phyloP scores from a whole-genome alignment of 2,329 filamentous ascomycete species.

The Aspergillus amoenus region DNA sequence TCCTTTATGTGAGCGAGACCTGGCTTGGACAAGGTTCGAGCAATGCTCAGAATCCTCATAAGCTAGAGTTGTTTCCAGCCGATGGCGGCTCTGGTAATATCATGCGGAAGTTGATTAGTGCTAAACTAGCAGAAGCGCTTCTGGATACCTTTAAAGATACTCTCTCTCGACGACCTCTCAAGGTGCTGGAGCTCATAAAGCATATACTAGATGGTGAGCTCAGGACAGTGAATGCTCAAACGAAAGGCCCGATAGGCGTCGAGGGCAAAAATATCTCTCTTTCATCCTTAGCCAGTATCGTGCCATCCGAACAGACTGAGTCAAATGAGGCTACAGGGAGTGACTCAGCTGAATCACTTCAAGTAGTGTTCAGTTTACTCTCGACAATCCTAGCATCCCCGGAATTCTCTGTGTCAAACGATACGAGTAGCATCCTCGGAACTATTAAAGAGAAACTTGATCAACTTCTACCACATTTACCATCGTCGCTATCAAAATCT shows the following conservation, averaged over 20 bases:
- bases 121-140: slow-evolving; percentile 43
- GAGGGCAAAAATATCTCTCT: slow-evolving; percentile 28
- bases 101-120: slow-evolving; percentile 38
- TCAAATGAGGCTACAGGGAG: slow-evolving; percentile 11
- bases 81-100: slow-evolving; percentile 28
- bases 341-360: slow-evolving; percentile 38
- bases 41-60: slow-evolving; percentile 1
- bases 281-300: slow-evolving; percentile 38
- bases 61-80: slow-evolving; percentile 16
- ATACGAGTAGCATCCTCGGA: slow-evolving; percentile 29
- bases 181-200: slow-evolving; percentile 42
- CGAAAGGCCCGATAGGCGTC: slow-evolving; percentile 7
- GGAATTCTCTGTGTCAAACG: slow-evolving; percentile 35
- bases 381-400: slow-evolving; percentile 45
- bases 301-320: slow-evolving; percentile 20
- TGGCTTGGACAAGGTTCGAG: slow-evolving; percentile 38
- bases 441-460: slow-evolving; percentile 38
- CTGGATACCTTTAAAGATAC: slow-evolving; percentile 44
- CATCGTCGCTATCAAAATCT: slow-evolving; percentile 34
- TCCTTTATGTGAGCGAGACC: slow-evolving; percentile 41
- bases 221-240: slow-evolving; percentile 12
- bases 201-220: slow-evolving; percentile 43
- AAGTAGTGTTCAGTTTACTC: slow-evolving; percentile 43
- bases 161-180: slow-evolving; percentile 40
- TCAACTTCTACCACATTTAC: slow-evolving; percentile 34